Conservation (phyloP, 2,329 filamentous ascomycete species). For the Salinomyces thailandicus region DNA sequence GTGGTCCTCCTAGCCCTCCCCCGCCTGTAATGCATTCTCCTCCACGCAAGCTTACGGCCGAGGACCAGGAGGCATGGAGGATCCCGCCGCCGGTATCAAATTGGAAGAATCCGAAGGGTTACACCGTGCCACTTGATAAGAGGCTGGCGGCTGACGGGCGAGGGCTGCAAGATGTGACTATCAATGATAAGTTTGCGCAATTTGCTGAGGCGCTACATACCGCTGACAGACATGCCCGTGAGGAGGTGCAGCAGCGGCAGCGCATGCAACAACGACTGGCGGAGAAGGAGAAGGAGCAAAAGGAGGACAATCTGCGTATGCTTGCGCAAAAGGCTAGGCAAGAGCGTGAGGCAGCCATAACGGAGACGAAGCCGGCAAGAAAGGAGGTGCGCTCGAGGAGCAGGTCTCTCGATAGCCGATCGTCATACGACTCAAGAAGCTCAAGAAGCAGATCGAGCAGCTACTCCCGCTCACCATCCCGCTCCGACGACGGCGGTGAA, state of each 20-base stretch:
- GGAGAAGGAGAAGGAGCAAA: slow-evolving; percentile 90
- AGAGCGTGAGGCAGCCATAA: slow-evolving; percentile 41
- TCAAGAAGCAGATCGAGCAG: slow-evolving; percentile 21
- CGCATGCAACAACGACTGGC: slow-evolving; percentile 93
- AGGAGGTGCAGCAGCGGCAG: slow-evolving; percentile 85
- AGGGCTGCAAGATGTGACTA: slow-evolving; percentile 82
- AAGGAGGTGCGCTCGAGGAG: slow-evolving; percentile 13
- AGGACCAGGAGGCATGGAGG: slow-evolving; percentile 94
- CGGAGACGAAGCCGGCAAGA: slow-evolving; percentile 35
- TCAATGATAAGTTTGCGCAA: slow-evolving; percentile 97
- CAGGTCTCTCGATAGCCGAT: slow-evolving; percentile 16
- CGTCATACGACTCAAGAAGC: slow-evolving; percentile 12
- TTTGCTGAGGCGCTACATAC: slow-evolving; percentile 92
- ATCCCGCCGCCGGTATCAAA: slow-evolving; percentile 86
- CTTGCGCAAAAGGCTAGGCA: slow-evolving; percentile 87
- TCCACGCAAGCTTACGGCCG: slow-evolving; percentile 85
- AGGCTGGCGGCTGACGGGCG: slow-evolving; percentile 86
- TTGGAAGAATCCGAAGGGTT: slow-evolving; percentile 99
- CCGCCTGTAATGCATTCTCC: slow-evolving; percentile 93
- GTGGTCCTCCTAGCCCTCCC: slow-evolving; percentile 82
- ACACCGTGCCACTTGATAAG: slow-evolving; percentile 92
- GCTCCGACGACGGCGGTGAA: slow-evolving; percentile 45
- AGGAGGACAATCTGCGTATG: slow-evolving; percentile 81
- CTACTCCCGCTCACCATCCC: slow-evolving; percentile 20
- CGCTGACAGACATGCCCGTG: slow-evolving; percentile 85